A percentile compares a stretch with the other conserved stretches of the same genome.
phyloP scores from a whole-genome alignment of 257 asterid genomes.

The Sherardia arvensis region DNA sequence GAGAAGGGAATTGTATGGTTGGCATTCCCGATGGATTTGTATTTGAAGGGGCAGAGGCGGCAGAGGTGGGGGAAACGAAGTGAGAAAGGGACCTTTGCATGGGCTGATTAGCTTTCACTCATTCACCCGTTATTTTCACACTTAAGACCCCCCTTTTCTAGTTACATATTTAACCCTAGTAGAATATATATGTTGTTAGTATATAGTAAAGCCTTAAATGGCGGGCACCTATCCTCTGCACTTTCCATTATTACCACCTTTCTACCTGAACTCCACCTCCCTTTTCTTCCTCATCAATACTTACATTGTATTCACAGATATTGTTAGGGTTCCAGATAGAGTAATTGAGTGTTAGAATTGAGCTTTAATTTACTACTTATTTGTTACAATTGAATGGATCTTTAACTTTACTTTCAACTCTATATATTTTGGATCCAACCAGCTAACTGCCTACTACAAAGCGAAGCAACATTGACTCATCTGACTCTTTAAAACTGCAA shows the following conservation, averaged over 20 bases:
- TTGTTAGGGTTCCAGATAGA: too few species aligned
- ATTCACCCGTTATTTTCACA: conserved; percentile 87
- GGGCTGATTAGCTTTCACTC: conserved; percentile 69
- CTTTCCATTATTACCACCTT: conserved; percentile 20
- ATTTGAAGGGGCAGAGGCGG: conserved; percentile 37
- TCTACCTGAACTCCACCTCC: background rate
- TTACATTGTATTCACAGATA: background rate
- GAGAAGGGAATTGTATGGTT: conserved; percentile 40
- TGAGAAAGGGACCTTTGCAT: conserved; percentile 82
- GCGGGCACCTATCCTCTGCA: conserved; percentile 75
- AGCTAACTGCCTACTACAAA: too few species aligned
- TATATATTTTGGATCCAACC: too few species aligned
- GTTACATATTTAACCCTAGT: conserved; percentile 14
- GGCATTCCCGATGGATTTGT: conserved; percentile 56
- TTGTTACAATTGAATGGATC: too few species aligned
- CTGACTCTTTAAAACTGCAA: too few species aligned
- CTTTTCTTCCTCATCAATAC: background rate
- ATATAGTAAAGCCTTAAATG: conserved; percentile 60
- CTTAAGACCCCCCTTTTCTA: conserved; percentile 30
- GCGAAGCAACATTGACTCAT: too few species aligned
- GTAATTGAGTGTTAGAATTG: too few species aligned
- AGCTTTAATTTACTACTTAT: too few species aligned
- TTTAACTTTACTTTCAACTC: too few species aligned
- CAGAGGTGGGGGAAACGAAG: conserved; percentile 72
- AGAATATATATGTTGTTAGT: too few species aligned